Base-by-base conservation (phyloP, 352 stramenopile species). In the Phytophthora tentaculata region DNA sequence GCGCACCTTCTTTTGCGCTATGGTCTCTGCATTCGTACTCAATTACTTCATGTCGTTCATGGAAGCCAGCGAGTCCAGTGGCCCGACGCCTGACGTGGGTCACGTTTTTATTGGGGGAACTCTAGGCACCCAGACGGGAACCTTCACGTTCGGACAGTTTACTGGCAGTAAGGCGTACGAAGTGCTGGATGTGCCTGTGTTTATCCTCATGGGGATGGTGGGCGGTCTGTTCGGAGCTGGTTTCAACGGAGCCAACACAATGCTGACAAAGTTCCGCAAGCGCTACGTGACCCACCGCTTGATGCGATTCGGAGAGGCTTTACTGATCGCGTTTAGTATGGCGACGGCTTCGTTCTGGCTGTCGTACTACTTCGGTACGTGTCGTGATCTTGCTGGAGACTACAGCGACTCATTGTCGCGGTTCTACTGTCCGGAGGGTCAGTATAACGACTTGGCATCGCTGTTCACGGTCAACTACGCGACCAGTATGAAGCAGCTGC, bases 391-490 rank as follows among this genome's bases (percentile, higher is more conserved):
- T 13, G 76, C 66, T 0, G 85, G 85, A 7, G 74, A 83, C 13
- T 95, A 94, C 70, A 80, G 56, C n/a, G 77, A 90, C 32, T 81
- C 72, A 23, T 80, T 99, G 3, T 94, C 98, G 14, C 89, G 80
- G 24, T 97, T 99, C 62, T 96, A 98, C 68, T 99, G 97, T 67
- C 86, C 90, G 1, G 86, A 97, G 5, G 97, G 95, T 48, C 80
- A 99, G 55, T 99, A 98, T 84, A 99, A 99, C 67, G 96, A 99
- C 77, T 84, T 99, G 39, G 97, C 96, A 12, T 98, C 92, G 61
- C 84, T 99, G 2, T 98, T 98, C 58, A 98, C 98, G 10, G 94
- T 97, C 8, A 95, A 98, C 22, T 96, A 97, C 58, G 95, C 98
- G 65, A 97, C 91, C 8, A 97, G 89, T 43, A 97, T 97, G 80